Conservation (phyloP, 768 basidiomycete species). For the Baorangia bicolor region DNA sequence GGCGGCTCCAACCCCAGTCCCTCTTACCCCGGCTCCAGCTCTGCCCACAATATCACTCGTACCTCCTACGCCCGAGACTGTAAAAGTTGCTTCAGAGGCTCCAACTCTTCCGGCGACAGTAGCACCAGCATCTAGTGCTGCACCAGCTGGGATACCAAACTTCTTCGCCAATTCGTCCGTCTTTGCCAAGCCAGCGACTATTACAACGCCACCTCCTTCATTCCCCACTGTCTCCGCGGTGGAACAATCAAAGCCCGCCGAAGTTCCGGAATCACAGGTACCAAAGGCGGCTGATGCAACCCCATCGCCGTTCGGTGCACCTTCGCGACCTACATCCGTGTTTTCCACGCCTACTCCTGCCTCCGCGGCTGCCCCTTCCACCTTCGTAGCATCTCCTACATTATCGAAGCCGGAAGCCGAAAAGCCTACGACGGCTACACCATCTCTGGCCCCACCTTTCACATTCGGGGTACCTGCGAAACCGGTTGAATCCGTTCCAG, state of each 20-base stretch:
- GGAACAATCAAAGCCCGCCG: constrained; percentile 8
- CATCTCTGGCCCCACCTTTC: constrained; percentile 23
- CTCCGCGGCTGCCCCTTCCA: background rate
- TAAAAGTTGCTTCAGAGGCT: constrained; percentile 16
- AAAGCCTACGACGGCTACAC: constrained; percentile 6
- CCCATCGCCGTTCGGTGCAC: constrained; percentile 11
- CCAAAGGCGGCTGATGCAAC: constrained; percentile 9
- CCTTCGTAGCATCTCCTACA: constrained; percentile 5
- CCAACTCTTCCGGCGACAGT: constrained; percentile 1
- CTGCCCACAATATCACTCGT: constrained; percentile 23
- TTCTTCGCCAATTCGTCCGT: constrained; percentile 60
- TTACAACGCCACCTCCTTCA: constrained; percentile 14
- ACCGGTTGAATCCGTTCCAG: constrained; percentile 19
- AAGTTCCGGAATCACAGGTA: background rate
- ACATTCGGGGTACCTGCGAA: constrained; percentile 28
- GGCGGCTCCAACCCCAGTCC: constrained; percentile 13
- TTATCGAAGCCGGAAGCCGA: constrained; percentile 21
- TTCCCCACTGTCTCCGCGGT: constrained; percentile 23
- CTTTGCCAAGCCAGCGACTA: constrained; percentile 39
- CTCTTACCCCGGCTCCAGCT: constrained; percentile 12
- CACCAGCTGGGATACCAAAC: constrained; percentile 46
- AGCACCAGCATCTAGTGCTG: constrained; percentile 1
- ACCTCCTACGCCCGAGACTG: constrained; percentile 27
- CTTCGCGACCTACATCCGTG: constrained; percentile 5
- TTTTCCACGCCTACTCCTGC: constrained; percentile 4